A percentile compares a stretch with the other conserved stretches of the same genome.
Conservation (phyloP, 768 basidiomycete genomes). For the Suillus decipiens region DNA sequence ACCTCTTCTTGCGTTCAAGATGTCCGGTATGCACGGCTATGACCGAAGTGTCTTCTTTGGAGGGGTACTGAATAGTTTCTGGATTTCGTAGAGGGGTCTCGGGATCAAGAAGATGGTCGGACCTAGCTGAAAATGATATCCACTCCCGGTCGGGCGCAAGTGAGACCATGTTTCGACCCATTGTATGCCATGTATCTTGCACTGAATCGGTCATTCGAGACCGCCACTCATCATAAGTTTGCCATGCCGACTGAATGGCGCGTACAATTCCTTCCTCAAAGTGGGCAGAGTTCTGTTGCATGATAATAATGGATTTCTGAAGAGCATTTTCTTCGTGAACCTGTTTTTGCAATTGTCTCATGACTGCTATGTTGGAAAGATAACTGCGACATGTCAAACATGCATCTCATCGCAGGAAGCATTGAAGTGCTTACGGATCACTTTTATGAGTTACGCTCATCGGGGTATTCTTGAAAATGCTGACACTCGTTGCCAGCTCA, state of each 20-base stretch:
- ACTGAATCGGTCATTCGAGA: conserved; percentile 74
- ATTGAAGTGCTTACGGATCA: conserved; percentile 67
- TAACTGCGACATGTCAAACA: conserved; percentile 40
- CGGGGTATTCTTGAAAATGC: conserved; percentile 94
- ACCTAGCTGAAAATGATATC: conserved; percentile 92
- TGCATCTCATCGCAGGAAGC: neutral
- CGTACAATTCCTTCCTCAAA: conserved; percentile 97
- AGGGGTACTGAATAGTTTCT: conserved; percentile 77
- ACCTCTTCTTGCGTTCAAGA: conserved; percentile 94
- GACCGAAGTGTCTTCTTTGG: conserved; percentile 87
- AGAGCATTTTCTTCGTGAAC: conserved; percentile 97
- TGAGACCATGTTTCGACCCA: conserved; percentile 74
- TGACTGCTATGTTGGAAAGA: conserved; percentile 70
- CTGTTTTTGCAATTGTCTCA: conserved; percentile 84
- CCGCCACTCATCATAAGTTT: conserved; percentile 94
- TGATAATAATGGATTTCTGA: conserved; percentile 96
- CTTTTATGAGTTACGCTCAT: conserved; percentile 77
- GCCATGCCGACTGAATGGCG: conserved; percentile 95
- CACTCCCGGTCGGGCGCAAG: conserved; percentile 90
- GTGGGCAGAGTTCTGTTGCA: conserved; percentile 95
- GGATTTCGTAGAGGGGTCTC: conserved; percentile 92
- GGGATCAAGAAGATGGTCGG: conserved; percentile 94
- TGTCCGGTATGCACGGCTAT: conserved; percentile 85
- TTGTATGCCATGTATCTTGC: conserved; percentile 71
- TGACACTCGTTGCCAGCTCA: conserved; percentile 84